A percentile compares a stretch with the other conserved stretches of the same genome.
Conservation (phyloP, 2,329 filamentous ascomycete species). For the Colletotrichum sp. region DNA sequence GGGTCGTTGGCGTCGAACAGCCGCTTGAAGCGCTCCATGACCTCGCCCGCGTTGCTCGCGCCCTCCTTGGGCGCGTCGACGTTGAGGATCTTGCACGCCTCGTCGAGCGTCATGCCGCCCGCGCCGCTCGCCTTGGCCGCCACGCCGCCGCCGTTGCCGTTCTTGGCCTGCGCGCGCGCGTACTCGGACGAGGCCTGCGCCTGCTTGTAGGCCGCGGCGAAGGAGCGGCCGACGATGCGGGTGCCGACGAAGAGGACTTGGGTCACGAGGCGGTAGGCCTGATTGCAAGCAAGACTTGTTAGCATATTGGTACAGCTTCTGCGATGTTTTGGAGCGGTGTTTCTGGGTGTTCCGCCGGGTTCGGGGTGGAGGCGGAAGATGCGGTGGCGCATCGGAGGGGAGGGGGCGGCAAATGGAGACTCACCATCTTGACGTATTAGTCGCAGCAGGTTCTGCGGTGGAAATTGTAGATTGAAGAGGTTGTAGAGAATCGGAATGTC, state of each 20-base stretch:
- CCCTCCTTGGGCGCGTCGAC: conserved; percentile 86
- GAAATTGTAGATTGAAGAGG: background rate
- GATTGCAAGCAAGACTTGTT: background rate
- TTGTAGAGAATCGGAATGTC: background rate
- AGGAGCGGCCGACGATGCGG: conserved; percentile 91
- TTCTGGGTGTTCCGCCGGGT: background rate
- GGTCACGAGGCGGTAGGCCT: conserved; percentile 65
- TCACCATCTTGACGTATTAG: conserved; percentile 19
- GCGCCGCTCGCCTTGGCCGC: conserved; percentile 49
- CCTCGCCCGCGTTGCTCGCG: conserved; percentile 77
- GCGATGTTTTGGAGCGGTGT: accelerated
- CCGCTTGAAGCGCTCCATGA: conserved; percentile 89
- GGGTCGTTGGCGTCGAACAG: conserved; percentile 95
- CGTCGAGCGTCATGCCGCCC: conserved; percentile 86
- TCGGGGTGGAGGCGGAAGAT: background rate
- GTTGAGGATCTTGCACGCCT: conserved; percentile 97
- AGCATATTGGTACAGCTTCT: background rate
- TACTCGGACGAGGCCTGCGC: conserved; percentile 87
- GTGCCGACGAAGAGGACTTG: conserved; percentile 90
- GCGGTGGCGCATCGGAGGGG: background rate
- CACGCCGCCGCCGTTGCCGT: conserved; percentile 55
- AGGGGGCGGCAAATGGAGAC: background rate
- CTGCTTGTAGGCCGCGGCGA: conserved; percentile 94
- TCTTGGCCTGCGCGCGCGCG: conserved; percentile 73
- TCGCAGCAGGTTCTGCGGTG: background rate